Base-by-base conservation (phyloP, 1,139 yeast genomes). In the Pichia sp. region DNA sequence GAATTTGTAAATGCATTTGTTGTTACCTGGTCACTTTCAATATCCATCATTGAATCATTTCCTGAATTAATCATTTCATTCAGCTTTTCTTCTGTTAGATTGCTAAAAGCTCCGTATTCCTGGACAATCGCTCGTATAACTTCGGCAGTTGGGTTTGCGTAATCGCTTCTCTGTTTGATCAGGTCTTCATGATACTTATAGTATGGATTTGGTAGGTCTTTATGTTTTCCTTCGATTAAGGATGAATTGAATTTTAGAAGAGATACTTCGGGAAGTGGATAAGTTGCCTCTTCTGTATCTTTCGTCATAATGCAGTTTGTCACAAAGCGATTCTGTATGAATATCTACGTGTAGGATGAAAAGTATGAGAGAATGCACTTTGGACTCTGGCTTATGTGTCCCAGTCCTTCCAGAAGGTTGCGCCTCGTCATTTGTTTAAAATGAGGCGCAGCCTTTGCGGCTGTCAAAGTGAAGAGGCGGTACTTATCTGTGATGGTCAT, bases 71-170 rank as follows among this genome's bases (percentile, higher is more conserved):
- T 44, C 6, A 36, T 10, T n/a, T 39, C 12, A 4, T 31, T 33
- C 7, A 49, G 14, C 14, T 40, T 36, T 10, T 42, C 50, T 31
- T 49, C 52, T 4, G 51, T 40, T 1, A 52, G 34, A 4, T 44
- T 35, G 8, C 26, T 34, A 17, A 52, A 51, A 1, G 45, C 36
- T 6, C 55, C 55, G 34, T 47, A 41, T 30, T 52, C 49, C 8
- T 28, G 30, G 14, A 52, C 45, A 7, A 52, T 48, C n/a, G 44
- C 28, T 10, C 47, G 43, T 4, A 52, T 37, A 6, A 51, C 24
- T 30, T 45, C 32, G 8, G 42, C 46, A 3, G 49, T 36, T 4
- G 50, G 49, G 17, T 50, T 40, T 3, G 46, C 36, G 19, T 44
- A 41, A 20, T 45, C 46, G 8, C 15, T 34, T 3, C 35, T 28